These are phyloP conservation scores for Helianthus tuberosus DNA, from an alignment of 129 eudicot genomes.

Conservation along the genomic window DNA sequence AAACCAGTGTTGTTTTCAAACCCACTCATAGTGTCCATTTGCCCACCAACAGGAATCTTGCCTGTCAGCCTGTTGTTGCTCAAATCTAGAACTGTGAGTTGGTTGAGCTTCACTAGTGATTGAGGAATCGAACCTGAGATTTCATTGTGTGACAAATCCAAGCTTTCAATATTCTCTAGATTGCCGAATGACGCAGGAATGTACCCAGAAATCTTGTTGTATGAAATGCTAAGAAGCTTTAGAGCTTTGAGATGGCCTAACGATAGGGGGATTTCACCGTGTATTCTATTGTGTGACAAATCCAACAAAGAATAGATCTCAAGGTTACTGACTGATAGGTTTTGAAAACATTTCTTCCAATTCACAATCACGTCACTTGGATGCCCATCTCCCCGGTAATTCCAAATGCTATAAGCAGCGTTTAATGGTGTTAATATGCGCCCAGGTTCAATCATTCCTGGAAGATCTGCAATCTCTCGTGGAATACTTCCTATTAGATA, in stretches of 20 bases:
- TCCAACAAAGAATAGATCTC: constrained; percentile 54
- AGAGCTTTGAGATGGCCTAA: constrained; percentile 47
- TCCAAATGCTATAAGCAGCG: no score
- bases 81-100: constrained; percentile 42
- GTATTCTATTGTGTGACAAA: constrained; percentile 46
- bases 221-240: constrained; percentile 48
- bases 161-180: constrained; percentile 42
- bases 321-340: constrained; percentile 34
- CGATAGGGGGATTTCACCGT: constrained; percentile 43
- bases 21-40: constrained; percentile 50
- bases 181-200: constrained; percentile 46
- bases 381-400: no score
- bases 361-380: constrained; percentile 40
- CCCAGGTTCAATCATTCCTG: constrained; percentile 29
- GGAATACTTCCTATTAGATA: constrained; percentile 43
- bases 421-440: no score
- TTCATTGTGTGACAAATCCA: constrained; percentile 46
- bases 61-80: constrained; percentile 52
- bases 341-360: constrained; percentile 52
- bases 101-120: constrained; percentile 36
- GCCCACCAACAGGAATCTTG: constrained; percentile 46
- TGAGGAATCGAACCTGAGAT: constrained; percentile 49
- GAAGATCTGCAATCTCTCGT: constrained; percentile 24
- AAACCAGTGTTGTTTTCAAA: constrained; percentile 52
- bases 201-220: constrained; percentile 37